A percentile compares a stretch with the other conserved stretches of the same genome.
These are phyloP conservation scores for Vachellia collinsii DNA, from an alignment of 306 rosid genomes.

Conservation along the genomic window DNA sequence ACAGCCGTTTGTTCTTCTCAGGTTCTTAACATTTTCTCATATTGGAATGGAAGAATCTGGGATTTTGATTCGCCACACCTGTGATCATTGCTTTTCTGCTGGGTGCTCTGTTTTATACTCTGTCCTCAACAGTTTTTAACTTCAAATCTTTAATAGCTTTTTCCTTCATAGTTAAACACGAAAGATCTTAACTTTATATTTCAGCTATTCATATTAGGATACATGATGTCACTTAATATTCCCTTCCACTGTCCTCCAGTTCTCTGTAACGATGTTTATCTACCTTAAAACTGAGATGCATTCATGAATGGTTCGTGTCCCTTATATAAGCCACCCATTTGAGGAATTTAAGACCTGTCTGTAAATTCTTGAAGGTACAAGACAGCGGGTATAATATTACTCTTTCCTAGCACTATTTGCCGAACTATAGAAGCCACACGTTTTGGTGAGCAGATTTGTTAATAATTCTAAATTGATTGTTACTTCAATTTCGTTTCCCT, in stretches of 20 bases:
- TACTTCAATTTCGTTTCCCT: background rate
- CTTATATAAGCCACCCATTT: background rate
- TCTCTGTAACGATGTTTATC: background rate
- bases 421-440: background rate
- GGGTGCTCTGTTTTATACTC: background rate
- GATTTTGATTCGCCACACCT: background rate
- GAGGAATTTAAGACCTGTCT: background rate
- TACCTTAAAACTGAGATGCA: background rate
- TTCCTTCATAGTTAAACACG: background rate
- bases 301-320: background rate
- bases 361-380: constrained; percentile 17
- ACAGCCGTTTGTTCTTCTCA: constrained; percentile 12
- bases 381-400: background rate
- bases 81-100: background rate
- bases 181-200: background rate
- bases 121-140: background rate
- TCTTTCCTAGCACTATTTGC: background rate
- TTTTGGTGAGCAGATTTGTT: background rate
- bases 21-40: constrained; percentile 30
- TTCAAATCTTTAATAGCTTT: background rate
- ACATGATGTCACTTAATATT: constrained; percentile 10
- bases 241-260: constrained; percentile 19
- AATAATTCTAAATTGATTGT: background rate
- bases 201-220: background rate
- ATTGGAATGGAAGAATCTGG: constrained; percentile 16